Evolutionary conservation across 495 filamentous ascomycete species (phyloP).

Genomic region (Xylaria longipes): DNA sequence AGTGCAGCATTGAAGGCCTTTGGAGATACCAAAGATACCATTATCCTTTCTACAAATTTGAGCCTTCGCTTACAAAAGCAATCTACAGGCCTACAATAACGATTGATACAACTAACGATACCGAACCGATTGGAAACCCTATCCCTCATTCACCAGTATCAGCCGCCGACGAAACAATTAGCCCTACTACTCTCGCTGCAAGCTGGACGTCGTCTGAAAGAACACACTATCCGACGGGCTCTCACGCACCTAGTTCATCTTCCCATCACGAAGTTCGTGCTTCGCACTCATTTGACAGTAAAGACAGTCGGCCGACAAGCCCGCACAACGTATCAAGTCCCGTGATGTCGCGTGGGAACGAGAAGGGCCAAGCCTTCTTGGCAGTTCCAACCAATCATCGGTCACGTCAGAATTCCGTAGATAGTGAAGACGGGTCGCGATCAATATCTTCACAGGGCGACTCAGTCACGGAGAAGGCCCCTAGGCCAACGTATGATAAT

Average conservation of each 20-base stretch:
- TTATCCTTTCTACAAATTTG: neutral
- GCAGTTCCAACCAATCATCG: slow-evolving; percentile 55
- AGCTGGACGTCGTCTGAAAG: slow-evolving; percentile 55
- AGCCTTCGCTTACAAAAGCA: slow-evolving; percentile 27
- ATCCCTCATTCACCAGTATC: slow-evolving; percentile 53
- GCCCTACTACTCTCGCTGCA: slow-evolving; percentile 52
- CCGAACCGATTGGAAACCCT: slow-evolving; percentile 40
- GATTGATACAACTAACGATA: slow-evolving; percentile 45
- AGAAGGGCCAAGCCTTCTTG: slow-evolving; percentile 53
- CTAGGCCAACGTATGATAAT: slow-evolving; percentile 47
- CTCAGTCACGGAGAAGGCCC: slow-evolving; percentile 44
- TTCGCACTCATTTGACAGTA: slow-evolving; percentile 72
- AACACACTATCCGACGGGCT: slow-evolving; percentile 47
- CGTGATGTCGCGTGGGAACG: slow-evolving; percentile 52
- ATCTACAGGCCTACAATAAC: slow-evolving; percentile 45
- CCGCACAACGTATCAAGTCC: slow-evolving; percentile 89
- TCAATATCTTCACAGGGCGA: slow-evolving; percentile 55
- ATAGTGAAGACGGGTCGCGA: slow-evolving; percentile 57
- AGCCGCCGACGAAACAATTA: slow-evolving; percentile 51
- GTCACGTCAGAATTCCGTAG: slow-evolving; percentile 61
- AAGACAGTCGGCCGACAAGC: slow-evolving; percentile 82
- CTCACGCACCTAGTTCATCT: slow-evolving; percentile 32
- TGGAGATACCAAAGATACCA: neutral
- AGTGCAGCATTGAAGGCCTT: neutral
- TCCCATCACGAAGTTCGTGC: slow-evolving; percentile 59